Evolutionary conservation across 805 yeast species (phyloP).

Genomic region (Isabelozyma pseudorhagii): DNA sequence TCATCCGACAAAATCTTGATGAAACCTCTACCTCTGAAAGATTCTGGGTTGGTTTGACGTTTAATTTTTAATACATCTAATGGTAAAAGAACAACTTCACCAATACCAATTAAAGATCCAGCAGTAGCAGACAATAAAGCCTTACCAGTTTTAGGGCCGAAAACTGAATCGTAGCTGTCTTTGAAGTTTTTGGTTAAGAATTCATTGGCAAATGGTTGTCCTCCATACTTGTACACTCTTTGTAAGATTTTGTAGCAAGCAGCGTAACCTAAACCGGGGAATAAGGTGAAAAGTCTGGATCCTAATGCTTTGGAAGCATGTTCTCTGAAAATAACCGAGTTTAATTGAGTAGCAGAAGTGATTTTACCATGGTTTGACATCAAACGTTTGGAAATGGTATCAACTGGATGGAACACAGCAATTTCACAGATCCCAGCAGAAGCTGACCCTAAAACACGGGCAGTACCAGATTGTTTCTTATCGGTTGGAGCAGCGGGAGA

Average conservation of each 20-base stretch:
- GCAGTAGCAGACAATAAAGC: slow-evolving; percentile 97
- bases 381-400: slow-evolving; percentile 93
- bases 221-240: slow-evolving; percentile 98
- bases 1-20: slow-evolving; percentile 81
- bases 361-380: slow-evolving; percentile 79
- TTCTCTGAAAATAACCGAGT: slow-evolving; percentile 82
- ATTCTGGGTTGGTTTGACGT: slow-evolving; percentile 99
- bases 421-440: slow-evolving; percentile 97
- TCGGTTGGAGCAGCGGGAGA: slow-evolving; percentile 45
- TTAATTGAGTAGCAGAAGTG: slow-evolving; percentile 61
- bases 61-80: slow-evolving; percentile 95
- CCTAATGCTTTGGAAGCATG: slow-evolving; percentile 70
- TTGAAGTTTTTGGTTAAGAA: slow-evolving; percentile 74
- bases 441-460: slow-evolving; percentile 96
- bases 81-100: slow-evolving; percentile 93
- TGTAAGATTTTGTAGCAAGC: slow-evolving; percentile 95
- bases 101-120: slow-evolving; percentile 95
- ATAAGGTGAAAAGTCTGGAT: slow-evolving; percentile 73
- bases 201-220: slow-evolving; percentile 98
- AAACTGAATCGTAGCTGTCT: slow-evolving; percentile 63
- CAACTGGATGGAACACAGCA: slow-evolving; percentile 97
- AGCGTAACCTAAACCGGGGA: slow-evolving; percentile 98
- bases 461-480: slow-evolving; percentile 82
- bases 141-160: slow-evolving; percentile 94
- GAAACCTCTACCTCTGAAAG: slow-evolving; percentile 98